Evolutionary conservation across 805 yeast species (phyloP).

Genomic region (Clavispora vitiphila): DNA sequence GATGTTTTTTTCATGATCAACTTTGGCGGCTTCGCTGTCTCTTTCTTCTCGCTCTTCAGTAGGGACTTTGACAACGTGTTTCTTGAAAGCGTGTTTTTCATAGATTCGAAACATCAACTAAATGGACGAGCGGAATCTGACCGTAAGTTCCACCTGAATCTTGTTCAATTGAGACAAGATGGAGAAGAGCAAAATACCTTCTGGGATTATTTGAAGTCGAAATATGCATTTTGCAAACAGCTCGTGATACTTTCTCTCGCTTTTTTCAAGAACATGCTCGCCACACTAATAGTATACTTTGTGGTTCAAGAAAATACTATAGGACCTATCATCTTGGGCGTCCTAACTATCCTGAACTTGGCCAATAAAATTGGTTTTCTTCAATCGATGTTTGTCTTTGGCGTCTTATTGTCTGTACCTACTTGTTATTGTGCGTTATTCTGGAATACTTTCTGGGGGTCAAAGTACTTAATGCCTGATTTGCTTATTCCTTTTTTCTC

Average conservation of each 20-base stretch:
- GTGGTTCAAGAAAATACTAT: constrained; percentile 23
- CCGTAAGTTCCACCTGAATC: constrained; percentile 11
- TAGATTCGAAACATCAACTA: constrained; percentile 22
- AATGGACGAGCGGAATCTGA: constrained; percentile 33
- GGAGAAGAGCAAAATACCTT: background rate
- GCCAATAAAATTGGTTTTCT: constrained; percentile 43
- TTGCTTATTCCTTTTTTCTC: constrained; percentile 48
- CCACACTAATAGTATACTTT: too few species aligned
- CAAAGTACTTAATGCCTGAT: constrained; percentile 39
- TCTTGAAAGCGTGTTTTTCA: constrained; percentile 30
- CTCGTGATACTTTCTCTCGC: constrained; percentile 16
- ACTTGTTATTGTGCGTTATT: constrained; percentile 28
- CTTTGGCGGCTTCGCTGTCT: constrained; percentile 35
- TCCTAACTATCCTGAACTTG: constrained; percentile 40
- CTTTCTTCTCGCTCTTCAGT: constrained; percentile 30
- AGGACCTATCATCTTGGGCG: constrained; percentile 39
- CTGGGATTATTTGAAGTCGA: constrained; percentile 2
- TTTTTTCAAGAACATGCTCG: too few species aligned
- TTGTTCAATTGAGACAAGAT: constrained; percentile 10
- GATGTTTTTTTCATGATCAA: too few species aligned
- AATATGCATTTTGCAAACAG: constrained; percentile 15
- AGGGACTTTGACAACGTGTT: constrained; percentile 39
- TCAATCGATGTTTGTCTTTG: constrained; percentile 36
- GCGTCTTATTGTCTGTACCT: constrained; percentile 32
- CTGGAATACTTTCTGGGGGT: constrained; percentile 44